A percentile compares a stretch with the other conserved stretches of the same genome.
phyloP scores from a whole-genome alignment of 768 basidiomycete genomes.

The Phallus indusiatus region DNA sequence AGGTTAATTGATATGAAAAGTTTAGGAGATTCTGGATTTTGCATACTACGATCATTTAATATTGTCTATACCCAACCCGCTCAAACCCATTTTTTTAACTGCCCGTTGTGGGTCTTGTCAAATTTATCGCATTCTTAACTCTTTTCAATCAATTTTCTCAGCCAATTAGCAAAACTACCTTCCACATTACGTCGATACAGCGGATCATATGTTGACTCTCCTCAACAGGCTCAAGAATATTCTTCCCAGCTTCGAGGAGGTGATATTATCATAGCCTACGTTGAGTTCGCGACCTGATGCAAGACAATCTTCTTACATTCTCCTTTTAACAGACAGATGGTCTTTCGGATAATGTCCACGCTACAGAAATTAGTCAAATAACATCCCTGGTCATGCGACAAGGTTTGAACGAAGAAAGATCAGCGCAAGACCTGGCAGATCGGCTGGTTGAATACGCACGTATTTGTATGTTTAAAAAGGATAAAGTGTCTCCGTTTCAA shows the following conservation, averaged over 20 bases:
- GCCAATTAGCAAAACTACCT: slow-evolving; percentile 30
- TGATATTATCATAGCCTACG: slow-evolving; percentile 42
- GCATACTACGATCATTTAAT: slow-evolving; percentile 13
- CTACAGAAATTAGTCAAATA: slow-evolving; percentile 59
- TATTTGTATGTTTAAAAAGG: slow-evolving; percentile 58
- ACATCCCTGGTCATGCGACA: slow-evolving; percentile 55
- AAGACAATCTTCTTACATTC: neutral
- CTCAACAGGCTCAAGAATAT: slow-evolving; percentile 33
- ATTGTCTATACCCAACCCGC: slow-evolving; percentile 20
- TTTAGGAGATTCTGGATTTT: slow-evolving; percentile 19
- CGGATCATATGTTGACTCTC: slow-evolving; percentile 25
- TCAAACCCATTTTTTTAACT: slow-evolving; percentile 39
- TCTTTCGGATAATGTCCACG: slow-evolving; percentile 50
- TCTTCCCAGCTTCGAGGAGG: slow-evolving; percentile 43
- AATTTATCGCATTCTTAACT: slow-evolving; percentile 18
- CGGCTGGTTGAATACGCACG: slow-evolving; percentile 60
- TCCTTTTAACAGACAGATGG: slow-evolving; percentile 38
- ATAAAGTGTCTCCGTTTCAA: slow-evolving; percentile 65
- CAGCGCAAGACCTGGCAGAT: slow-evolving; percentile 65
- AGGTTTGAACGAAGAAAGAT: slow-evolving; percentile 45
- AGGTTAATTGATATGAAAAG: slow-evolving; percentile 2
- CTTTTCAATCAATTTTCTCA: slow-evolving; percentile 13
- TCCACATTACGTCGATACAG: slow-evolving; percentile 14
- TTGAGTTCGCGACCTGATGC: slow-evolving; percentile 17
- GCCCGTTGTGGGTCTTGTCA: slow-evolving; percentile 35